Evolutionary conservation across 163 green algal genomes (phyloP), one percentile per base, ranked within the genome.

Genomic region (Scenedesmus sp.): DNA sequence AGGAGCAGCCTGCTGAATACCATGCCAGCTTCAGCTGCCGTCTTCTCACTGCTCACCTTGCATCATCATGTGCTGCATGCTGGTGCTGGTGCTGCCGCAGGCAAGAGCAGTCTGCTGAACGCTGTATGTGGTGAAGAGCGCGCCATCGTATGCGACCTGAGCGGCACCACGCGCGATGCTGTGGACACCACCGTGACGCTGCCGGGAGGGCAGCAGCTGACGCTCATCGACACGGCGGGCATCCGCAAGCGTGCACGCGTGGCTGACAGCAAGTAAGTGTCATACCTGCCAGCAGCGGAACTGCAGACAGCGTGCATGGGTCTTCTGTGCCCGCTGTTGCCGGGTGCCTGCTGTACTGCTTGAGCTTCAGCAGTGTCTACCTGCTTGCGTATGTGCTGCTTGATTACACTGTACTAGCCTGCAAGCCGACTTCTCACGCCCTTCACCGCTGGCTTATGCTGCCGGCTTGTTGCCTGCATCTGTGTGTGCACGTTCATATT

Each of bases 51-150:
- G 22, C 56, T 70, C 56, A 70, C 20, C 56, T 33, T n/a, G 7
- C 56, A n/a, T 22, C 56, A 70, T 70, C 3, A 12, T 70, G 56
- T 72, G 33, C 44, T 59, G n/a, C 20, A 33, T 86, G 80, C 43
- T 59, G 76, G 35, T 56, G 76, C 76, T 51, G 76, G 7, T 83
- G 76, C 76, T 37, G 61, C 3, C 59, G 56, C 94, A 95, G 98
- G 98, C 89, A 99, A 99, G 94, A 98, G 94, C 94, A 98, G 94
- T 91, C 93, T 99, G 61, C 92, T 99, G 10, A 99, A 99, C 90
- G 94, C 96, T 15, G 95, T 98, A 78, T 91, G 93, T 42, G 96
- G 96, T 20, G 94, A 98, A 89, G 96, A 99, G 94, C 93, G 98
- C 33, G 94, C 96, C 6, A 99, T 99, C 49, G 98, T 99, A 86